phyloP scores from a whole-genome alignment of 208 protist species.

The Wallacemonas sp. region DNA sequence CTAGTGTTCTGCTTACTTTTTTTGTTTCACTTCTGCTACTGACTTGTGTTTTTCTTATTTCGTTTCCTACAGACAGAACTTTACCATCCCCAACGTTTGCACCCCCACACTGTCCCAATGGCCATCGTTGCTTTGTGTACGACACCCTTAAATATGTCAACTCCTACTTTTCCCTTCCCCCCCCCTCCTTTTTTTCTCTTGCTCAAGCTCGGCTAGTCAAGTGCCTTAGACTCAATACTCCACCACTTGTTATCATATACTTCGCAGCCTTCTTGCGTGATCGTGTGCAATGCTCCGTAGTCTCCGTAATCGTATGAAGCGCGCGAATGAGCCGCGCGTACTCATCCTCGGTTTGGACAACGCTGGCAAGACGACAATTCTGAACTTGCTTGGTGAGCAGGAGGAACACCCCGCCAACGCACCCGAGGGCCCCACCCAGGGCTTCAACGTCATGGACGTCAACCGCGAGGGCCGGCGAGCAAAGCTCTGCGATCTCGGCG shows the following conservation, averaged over 20 bases:
- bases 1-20: background rate
- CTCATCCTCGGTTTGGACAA: conserved; percentile 96
- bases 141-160: no score
- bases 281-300: conserved; percentile 69
- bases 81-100: no score
- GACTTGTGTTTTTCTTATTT: background rate
- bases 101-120: no score
- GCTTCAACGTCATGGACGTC: conserved; percentile 99
- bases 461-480: conserved; percentile 92
- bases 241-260: no score
- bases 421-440: conserved; percentile 98
- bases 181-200: no score
- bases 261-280: background rate
- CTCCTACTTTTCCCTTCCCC: no score
- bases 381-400: conserved; percentile 91
- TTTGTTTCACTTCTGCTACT: background rate
- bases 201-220: no score
- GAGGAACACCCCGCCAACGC: conserved; percentile 50
- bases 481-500: conserved; percentile 99
- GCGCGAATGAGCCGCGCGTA: conserved; percentile 91
- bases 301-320: conserved; percentile 89
- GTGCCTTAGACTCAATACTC: no score
- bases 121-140: no score
- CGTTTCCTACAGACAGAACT: no score
- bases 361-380: conserved; percentile 97